Evolutionary conservation across 1,139 yeast genomes (phyloP).

Genomic region (Wickerhamiella infanticola): DNA sequence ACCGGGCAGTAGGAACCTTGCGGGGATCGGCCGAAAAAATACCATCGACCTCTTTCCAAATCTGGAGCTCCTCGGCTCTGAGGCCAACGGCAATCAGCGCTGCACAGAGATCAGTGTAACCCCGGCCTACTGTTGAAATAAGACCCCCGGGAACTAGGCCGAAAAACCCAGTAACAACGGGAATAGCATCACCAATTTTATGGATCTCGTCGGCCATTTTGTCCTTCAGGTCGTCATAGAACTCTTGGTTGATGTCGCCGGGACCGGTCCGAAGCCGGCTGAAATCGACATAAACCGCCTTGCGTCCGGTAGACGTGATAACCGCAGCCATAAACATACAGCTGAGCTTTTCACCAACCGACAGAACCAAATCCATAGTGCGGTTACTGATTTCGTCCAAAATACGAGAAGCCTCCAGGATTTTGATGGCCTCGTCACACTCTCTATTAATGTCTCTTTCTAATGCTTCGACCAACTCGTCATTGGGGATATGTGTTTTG

Average conservation of each 20-base stretch:
- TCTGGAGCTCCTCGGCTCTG: slow-evolving; percentile 84
- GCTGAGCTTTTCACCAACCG: slow-evolving; percentile 84
- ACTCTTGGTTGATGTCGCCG: slow-evolving; percentile 39
- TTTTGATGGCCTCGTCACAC: slow-evolving; percentile 48
- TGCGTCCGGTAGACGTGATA: slow-evolving; percentile 64
- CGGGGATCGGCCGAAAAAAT: slow-evolving; percentile 97
- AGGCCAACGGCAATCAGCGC: slow-evolving; percentile 90
- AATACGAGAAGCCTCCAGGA: slow-evolving; percentile 73
- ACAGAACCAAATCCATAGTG: slow-evolving; percentile 78
- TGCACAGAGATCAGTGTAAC: slow-evolving; percentile 94
- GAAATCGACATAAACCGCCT: slow-evolving; percentile 65
- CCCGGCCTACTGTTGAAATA: slow-evolving; percentile 85
- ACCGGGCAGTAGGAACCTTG: slow-evolving; percentile 79
- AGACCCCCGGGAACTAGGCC: slow-evolving; percentile 92
- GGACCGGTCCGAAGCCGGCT: slow-evolving; percentile 38
- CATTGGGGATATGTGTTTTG: slow-evolving; percentile 30
- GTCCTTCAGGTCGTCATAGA: slow-evolving; percentile 49
- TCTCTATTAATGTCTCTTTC: slow-evolving; percentile 46
- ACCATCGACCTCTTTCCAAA: slow-evolving; percentile 98
- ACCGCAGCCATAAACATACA: slow-evolving; percentile 79
- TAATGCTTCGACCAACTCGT: slow-evolving; percentile 26
- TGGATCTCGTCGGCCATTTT: slow-evolving; percentile 43
- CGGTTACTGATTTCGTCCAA: slow-evolving; percentile 85
- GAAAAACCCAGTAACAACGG: slow-evolving; percentile 90
- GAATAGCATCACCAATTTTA: slow-evolving; percentile 36